Evolutionary conservation across 257 asterid genomes (phyloP).

Genomic region (Coffea eugenioides): DNA sequence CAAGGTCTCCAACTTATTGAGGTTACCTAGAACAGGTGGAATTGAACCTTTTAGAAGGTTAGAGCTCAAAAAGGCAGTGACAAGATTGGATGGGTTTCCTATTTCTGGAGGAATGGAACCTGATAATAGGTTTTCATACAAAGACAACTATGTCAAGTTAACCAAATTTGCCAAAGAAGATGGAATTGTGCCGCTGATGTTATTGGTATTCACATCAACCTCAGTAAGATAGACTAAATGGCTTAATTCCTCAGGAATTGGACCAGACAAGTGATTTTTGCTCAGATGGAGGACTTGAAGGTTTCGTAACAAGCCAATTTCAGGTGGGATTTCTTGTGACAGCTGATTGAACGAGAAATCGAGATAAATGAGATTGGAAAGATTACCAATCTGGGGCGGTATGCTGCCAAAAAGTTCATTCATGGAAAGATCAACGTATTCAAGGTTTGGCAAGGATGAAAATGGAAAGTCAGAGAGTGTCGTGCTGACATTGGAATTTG

Average conservation of each 20-base stretch:
- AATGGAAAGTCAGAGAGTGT: no score
- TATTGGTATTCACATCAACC: background rate
- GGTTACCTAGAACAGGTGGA: background rate
- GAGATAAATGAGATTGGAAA: no score
- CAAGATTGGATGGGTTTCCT: background rate
- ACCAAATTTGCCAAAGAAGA: background rate
- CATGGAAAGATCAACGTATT: no score
- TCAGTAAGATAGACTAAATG: background rate
- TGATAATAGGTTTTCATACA: background rate
- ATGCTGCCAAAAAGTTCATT: no score
- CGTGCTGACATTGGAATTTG: no score
- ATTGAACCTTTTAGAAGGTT: background rate
- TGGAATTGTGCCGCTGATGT: background rate
- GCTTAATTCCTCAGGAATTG: slow-evolving; percentile 21
- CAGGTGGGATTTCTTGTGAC: no score
- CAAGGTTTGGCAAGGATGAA: no score
- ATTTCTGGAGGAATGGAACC: slow-evolving; percentile 15
- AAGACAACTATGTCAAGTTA: background rate
- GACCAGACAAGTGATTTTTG: no score
- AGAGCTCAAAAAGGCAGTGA: background rate
- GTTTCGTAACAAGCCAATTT: no score
- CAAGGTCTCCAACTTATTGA: background rate
- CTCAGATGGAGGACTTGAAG: no score
- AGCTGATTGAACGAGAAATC: no score
- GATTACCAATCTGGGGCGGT: no score